Evolutionary conservation across 2,329 filamentous ascomycete genomes (phyloP).

Genomic region (Colletotrichum orchidophilum): DNA sequence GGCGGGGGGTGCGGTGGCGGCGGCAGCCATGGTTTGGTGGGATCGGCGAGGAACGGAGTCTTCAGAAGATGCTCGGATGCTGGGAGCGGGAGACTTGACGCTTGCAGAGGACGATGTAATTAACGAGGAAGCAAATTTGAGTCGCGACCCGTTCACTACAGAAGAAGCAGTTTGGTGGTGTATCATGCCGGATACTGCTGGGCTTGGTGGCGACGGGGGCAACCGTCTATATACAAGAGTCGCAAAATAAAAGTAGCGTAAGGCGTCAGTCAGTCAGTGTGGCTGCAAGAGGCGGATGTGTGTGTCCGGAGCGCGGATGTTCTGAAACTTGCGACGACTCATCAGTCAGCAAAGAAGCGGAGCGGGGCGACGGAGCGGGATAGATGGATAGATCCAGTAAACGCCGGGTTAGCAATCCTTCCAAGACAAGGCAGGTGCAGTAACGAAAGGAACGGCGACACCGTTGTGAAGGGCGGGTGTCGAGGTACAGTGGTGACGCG

Average conservation of each 20-base stretch:
- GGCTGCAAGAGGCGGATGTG: conserved; percentile 12
- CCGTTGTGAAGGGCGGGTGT: conserved; percentile 1
- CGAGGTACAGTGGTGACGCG: conserved; percentile 22
- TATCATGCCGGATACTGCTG: conserved; percentile 51
- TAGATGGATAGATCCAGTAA: neutral
- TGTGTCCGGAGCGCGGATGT: conserved; percentile 14
- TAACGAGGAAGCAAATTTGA: conserved; percentile 43
- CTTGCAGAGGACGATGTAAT: conserved; percentile 26
- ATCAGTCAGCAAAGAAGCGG: conserved; percentile 24
- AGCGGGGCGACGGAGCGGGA: neutral
- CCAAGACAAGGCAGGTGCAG: neutral
- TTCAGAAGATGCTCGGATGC: conserved; percentile 19
- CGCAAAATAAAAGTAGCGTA: conserved; percentile 3
- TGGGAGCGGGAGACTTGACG: conserved; percentile 19
- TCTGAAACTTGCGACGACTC: conserved; percentile 30
- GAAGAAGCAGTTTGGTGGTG: conserved; percentile 51
- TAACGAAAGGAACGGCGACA: neutral
- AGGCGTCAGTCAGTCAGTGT: conserved; percentile 16
- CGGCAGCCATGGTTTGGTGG: conserved; percentile 32
- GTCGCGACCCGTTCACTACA: conserved; percentile 52
- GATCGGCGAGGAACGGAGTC: conserved; percentile 24
- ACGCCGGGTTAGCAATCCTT: conserved; percentile 1
- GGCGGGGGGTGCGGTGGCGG: conserved; percentile 22
- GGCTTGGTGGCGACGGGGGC: conserved; percentile 36
- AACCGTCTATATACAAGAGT: conserved; percentile 34